Conservation (phyloP, 78 protist genomes). For the slime mould (Dictyostelium discoideum) region dicty_2.7 NC_007091.3:3628001-3628500, state of each 20-base stretch:
- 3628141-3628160: background rate
- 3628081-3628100: background rate
- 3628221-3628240: background rate
- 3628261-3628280: conserved; percentile 36
- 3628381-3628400: background rate
- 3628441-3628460: conserved; percentile 21
- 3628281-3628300: conserved; percentile 28
- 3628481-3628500: background rate
- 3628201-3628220: background rate
- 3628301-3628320: conserved; percentile 3
- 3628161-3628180: conserved; percentile 29
- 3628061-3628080: conserved; percentile 39
- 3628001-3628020: conserved; percentile 76
- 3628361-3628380: background rate
- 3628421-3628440: background rate
- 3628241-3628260: conserved; percentile 3
- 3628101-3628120: conserved; percentile 40
- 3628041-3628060: conserved; percentile 18
- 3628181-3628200: conserved; percentile 46
- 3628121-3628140: conserved; percentile 34
- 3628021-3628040: conserved; percentile 72
- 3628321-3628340: background rate
- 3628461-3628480: conserved; percentile 69
- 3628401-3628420: background rate
- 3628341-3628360: background rate